These are phyloP conservation scores for Coniferiporia sulphurascens DNA, from an alignment of 1,284 basidiomycete species.

Conservation along the genomic window DNA sequence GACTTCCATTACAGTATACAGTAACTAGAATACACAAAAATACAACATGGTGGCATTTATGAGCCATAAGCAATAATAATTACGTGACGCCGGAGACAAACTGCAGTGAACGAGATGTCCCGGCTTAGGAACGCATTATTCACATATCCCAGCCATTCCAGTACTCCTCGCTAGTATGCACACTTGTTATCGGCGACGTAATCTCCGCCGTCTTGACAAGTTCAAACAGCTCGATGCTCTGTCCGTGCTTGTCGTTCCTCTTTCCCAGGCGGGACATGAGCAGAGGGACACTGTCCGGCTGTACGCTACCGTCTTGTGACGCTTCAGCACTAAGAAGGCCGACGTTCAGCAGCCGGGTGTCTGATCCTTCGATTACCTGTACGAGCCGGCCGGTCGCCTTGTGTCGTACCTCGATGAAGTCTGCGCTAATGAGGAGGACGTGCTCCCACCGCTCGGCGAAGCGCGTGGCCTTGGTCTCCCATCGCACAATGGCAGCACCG, in stretches of 20 bases:
- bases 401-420: slow-evolving; percentile 70
- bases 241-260: slow-evolving; percentile 52
- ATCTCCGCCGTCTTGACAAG: slow-evolving; percentile 63
- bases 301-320: slow-evolving; percentile 21
- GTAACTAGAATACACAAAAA: too few relatives aligned
- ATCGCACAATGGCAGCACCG: slow-evolving; percentile 58
- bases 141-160: slow-evolving; percentile 77
- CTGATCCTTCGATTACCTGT: slow-evolving; percentile 66
- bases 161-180: slow-evolving; percentile 26
- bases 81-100: too few relatives aligned
- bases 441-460: slow-evolving; percentile 57
- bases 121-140: neutral
- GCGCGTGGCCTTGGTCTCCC: slow-evolving; percentile 62
- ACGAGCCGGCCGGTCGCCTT: slow-evolving; percentile 57
- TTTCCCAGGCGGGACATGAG: slow-evolving; percentile 49
- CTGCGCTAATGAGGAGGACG: slow-evolving; percentile 63
- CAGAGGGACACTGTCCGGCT: slow-evolving; percentile 43
- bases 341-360: slow-evolving; percentile 58
- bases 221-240: slow-evolving; percentile 61
- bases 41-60: too few relatives aligned
- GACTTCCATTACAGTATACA: too few relatives aligned
- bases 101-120: neutral
- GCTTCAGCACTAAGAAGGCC: neutral
- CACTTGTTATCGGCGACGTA: slow-evolving; percentile 26
- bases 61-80: too few relatives aligned